Evolutionary conservation across 345 rosid genomes (phyloP), one percentile per base, ranked within the genome.

Genomic region (Rhodomyrtus tomentosa): DNA sequence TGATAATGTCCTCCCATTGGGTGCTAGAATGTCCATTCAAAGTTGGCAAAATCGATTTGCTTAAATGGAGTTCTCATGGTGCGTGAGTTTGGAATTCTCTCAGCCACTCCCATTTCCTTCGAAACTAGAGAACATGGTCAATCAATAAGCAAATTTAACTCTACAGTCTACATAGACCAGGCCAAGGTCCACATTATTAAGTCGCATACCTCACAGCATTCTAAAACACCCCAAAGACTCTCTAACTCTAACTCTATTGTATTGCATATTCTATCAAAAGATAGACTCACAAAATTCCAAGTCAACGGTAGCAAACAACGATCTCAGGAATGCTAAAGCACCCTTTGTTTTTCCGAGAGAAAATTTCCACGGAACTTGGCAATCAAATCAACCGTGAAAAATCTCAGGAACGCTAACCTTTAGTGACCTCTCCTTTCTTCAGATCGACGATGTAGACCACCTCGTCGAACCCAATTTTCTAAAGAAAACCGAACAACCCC

Each of bases 401-500:
- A 54, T 42, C n/a, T 50, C 29, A 38, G 52, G 84, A 83, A 84
- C 8, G 85, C 90, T n/a, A 84, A 97, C 99, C 99, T 95, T 94
- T 93, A 36, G 86, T 89, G 80, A 95, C 96, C 85, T 94, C 92
- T 83, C 99, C 99, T 91, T 93, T 94, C 94, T 97, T 97, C 85
- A 97, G 95, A 94, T 97, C 94, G 56, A 97, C 91, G 84, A 92
- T 86, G 86, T 86, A 95, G 80, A 89, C 84, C 85, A 95, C 98
- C 91, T 97, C 99, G 83, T 95, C 91, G 55, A 94, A 81, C 83
- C 99, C 99, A 87, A 97, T 87, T 95, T 95, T 97, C 99, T 97
- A 87, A 83, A 81, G 80, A 50, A 24, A 20, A 45, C 3, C 84
- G 49, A 50, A 22, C 27, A 40, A 49, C 55, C 59, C 20, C 62